phyloP scores from a whole-genome alignment of 2,329 filamentous ascomycete species.

The Xylariaceae sp. region DNA sequence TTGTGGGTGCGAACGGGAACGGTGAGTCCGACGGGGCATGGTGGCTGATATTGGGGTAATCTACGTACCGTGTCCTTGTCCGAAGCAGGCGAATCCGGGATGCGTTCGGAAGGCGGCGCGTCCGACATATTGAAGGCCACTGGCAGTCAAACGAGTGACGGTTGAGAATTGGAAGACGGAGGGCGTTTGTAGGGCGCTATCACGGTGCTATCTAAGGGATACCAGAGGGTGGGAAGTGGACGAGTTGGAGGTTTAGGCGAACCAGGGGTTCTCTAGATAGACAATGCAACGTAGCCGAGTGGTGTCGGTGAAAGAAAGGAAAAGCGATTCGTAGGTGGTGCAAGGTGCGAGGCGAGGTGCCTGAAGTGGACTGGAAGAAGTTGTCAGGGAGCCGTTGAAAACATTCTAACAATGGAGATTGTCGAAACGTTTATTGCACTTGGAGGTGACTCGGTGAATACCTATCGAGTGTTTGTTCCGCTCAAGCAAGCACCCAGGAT shows the following conservation, averaged over 20 bases:
- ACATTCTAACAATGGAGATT: no score
- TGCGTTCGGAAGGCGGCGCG: conserved; percentile 21
- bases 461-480: no score
- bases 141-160: no score
- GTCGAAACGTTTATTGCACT: no score
- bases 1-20: conserved; percentile 6
- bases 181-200: conserved; percentile 1
- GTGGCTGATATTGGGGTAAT: conserved; percentile 7
- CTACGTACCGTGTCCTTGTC: conserved; percentile 36
- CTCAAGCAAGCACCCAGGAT: no score
- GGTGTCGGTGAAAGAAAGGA: no score
- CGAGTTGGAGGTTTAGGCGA: conserved; percentile 1
- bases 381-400: no score
- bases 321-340: no score
- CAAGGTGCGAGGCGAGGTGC: no score
- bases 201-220: conserved; percentile 5
- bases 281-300: conserved; percentile 11
- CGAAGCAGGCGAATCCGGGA: conserved; percentile 27
- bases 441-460: no score
- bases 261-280: neutral
- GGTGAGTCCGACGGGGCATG: conserved; percentile 1
- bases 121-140: conserved; percentile 25
- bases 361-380: no score
- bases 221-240: conserved; percentile 9
- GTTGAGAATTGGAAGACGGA: conserved; percentile 1